Percentiles rank a stretch among this genome's conserved stretches.
Evolutionary conservation across 257 asterid genomes (phyloP).

Genomic region (Solanum arcanum): DNA sequence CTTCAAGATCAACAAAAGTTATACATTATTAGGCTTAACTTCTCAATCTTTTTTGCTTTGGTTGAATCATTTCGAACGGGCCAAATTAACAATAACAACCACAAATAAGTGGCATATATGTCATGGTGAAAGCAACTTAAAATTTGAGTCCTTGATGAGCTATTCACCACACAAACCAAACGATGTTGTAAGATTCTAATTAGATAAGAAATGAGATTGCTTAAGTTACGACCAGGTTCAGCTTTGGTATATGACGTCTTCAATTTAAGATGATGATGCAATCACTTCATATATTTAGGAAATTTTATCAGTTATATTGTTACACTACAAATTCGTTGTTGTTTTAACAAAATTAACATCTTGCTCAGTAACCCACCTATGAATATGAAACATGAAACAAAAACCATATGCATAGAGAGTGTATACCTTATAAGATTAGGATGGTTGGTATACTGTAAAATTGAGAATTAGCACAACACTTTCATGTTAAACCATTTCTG

Average conservation of each 20-base stretch:
- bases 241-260: not conserved
- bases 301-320: not conserved
- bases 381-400: not conserved
- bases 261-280: not conserved
- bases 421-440: not conserved
- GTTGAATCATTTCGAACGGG: not conserved
- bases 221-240: not conserved
- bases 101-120: not conserved
- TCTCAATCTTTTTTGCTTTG: not conserved
- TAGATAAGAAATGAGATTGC: not conserved
- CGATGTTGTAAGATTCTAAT: not conserved
- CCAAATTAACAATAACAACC: not conserved
- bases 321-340: not conserved
- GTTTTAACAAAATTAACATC: not conserved
- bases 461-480: not conserved
- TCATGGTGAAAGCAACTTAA: not conserved
- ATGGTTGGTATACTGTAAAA: not conserved
- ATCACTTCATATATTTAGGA: not conserved
- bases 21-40: not conserved
- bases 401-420: not conserved
- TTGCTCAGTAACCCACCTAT: not conserved
- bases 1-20: not conserved
- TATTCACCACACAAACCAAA: not conserved
- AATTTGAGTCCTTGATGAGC: not conserved
- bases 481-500: not conserved